These are phyloP conservation scores for Pilaira anomala DNA, from an alignment of 192 early-diverging fungal species.

Conservation along the genomic window DNA sequence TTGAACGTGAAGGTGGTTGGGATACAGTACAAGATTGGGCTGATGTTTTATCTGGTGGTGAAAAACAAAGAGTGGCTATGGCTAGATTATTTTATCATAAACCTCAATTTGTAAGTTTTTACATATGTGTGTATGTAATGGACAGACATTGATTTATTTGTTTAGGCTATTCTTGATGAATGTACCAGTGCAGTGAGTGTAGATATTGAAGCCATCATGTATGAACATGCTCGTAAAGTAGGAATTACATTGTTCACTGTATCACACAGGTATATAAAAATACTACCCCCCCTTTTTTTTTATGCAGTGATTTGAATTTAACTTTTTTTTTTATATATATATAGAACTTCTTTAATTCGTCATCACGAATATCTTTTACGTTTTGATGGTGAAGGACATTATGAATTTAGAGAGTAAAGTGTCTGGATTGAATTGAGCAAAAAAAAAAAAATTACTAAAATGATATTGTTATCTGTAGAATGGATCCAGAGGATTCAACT, in stretches of 20 bases:
- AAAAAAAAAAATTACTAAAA: background rate
- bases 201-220: slow-evolving; percentile 79
- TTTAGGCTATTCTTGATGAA: slow-evolving; percentile 67
- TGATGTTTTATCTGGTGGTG: slow-evolving; percentile 78
- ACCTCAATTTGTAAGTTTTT: slow-evolving; percentile 65
- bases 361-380: slow-evolving; percentile 60
- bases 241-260: slow-evolving; percentile 66
- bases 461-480: slow-evolving; percentile 15
- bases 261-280: slow-evolving; percentile 43
- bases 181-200: slow-evolving; percentile 77
- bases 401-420: slow-evolving; percentile 55
- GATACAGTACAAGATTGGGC: slow-evolving; percentile 74
- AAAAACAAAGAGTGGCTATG: slow-evolving; percentile 77
- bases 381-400: slow-evolving; percentile 62
- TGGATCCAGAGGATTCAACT: slow-evolving; percentile 43
- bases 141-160: background rate
- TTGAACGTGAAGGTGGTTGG: slow-evolving; percentile 71
- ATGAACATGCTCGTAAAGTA: slow-evolving; percentile 49
- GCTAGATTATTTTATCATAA: slow-evolving; percentile 84
- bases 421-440: background rate
- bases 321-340: background rate
- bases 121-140: background rate
- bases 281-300: too few relatives aligned
- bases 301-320: background rate
- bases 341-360: slow-evolving; percentile 38